These are phyloP conservation scores for Hypoxylon sp. DNA, from an alignment of 2,329 filamentous ascomycete genomes.

Conservation along the genomic window DNA sequence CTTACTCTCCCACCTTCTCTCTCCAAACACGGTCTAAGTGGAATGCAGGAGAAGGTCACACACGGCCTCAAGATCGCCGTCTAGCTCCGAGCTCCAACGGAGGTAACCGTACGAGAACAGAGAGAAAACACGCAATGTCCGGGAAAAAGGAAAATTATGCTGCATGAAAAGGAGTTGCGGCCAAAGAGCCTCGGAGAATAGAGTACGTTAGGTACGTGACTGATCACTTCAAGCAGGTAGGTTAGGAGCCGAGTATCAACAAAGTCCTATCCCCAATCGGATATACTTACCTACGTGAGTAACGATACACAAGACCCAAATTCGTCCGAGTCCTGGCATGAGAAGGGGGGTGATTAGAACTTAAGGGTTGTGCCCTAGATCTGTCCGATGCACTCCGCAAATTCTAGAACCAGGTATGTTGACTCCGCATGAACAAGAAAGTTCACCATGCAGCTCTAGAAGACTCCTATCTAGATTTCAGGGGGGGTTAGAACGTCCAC, in stretches of 20 bases:
- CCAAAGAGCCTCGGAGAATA: neutral
- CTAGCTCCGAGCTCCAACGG: neutral
- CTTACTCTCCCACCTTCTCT: neutral
- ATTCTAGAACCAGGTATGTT: conserved; percentile 33
- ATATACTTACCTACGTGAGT: conserved; percentile 14
- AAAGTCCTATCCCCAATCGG: neutral
- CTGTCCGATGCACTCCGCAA: conserved; percentile 34
- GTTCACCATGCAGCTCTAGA: conserved; percentile 9
- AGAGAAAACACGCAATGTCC: neutral
- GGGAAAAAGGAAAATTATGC: neutral
- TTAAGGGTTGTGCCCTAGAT: conserved; percentile 19
- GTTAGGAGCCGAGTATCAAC: neutral
- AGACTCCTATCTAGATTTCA: conserved; percentile 31
- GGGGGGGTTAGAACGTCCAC: neutral
- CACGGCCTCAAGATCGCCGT: neutral
- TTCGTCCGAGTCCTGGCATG: neutral
- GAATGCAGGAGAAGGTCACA: neutral
- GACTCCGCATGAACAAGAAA: conserved; percentile 25
- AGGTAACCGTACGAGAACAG: neutral
- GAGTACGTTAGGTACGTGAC: neutral
- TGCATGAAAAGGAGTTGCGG: neutral
- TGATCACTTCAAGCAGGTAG: neutral
- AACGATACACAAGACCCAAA: conserved; percentile 11
- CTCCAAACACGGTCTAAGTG: neutral
- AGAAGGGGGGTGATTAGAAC: neutral